Percentiles rank a stretch among this genome's conserved stretches.
Evolutionary conservation across 192 early-diverging fungal species (phyloP).

Genomic region (Coemansia sp.): DNA sequence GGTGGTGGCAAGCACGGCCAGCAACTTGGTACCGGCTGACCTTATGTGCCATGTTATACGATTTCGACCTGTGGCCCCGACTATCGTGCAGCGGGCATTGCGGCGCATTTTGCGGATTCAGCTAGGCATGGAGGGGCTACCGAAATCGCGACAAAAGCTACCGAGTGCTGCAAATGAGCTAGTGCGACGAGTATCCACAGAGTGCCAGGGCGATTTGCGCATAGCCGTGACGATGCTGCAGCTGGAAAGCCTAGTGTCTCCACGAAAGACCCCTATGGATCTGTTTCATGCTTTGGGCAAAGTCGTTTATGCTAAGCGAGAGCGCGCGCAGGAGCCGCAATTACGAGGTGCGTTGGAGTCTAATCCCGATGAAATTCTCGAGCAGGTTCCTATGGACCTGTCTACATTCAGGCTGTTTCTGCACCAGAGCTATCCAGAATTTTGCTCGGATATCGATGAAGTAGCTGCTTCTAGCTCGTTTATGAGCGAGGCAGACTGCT

Average conservation of each 20-base stretch:
- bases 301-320: constrained; percentile 60
- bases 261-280: constrained; percentile 41
- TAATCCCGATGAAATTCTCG: constrained; percentile 44
- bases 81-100: constrained; percentile 60
- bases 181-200: constrained; percentile 14
- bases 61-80: constrained; percentile 65
- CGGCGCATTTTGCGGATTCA: constrained; percentile 41
- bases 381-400: constrained; percentile 56
- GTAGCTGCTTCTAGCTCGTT: constrained; percentile 47
- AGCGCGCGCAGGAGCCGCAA: neutral
- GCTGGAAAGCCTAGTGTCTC: constrained; percentile 10
- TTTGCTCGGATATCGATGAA: constrained; percentile 54
- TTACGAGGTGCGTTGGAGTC: constrained; percentile 29
- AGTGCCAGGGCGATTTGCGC: constrained; percentile 60
- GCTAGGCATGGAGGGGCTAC: neutral
- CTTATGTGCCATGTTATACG: constrained; percentile 36
- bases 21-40: constrained; percentile 12
- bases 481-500: constrained; percentile 55
- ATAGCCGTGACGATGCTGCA: constrained; percentile 61
- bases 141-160: neutral
- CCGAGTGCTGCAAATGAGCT: neutral
- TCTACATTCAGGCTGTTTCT: constrained; percentile 56
- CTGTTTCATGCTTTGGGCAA: constrained; percentile 66
- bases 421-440: constrained; percentile 59
- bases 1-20: constrained; percentile 26